Evolutionary conservation across 805 yeast species (phyloP).

Genomic region (Monosporozyma siamensis): DNA sequence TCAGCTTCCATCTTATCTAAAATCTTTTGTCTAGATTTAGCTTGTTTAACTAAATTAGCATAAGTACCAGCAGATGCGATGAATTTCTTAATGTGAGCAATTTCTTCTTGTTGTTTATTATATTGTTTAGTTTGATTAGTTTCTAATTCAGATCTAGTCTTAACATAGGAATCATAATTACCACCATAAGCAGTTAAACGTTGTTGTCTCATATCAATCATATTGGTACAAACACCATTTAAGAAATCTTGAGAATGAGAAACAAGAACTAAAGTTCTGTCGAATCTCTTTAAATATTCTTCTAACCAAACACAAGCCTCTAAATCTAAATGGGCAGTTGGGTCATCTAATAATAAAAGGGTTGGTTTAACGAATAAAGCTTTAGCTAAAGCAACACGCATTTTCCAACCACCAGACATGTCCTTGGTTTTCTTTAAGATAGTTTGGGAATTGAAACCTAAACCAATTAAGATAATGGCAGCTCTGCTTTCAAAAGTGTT

Average conservation of each 20-base stretch:
- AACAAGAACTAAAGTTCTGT: conserved; percentile 84
- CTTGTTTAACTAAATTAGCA: conserved; percentile 97
- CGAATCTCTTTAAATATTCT: conserved; percentile 91
- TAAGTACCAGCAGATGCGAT: conserved; percentile 99
- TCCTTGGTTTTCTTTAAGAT: conserved; percentile 92
- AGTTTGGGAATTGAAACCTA: conserved; percentile 84
- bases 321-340: conserved; percentile 97
- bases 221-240: conserved; percentile 95
- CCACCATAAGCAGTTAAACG: conserved; percentile 79
- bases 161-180: conserved; percentile 93
- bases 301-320: conserved; percentile 99
- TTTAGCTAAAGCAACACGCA: conserved; percentile 98
- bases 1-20: conserved; percentile 99
- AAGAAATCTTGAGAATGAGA: conserved; percentile 99
- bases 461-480: conserved; percentile 89
- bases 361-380: conserved; percentile 98
- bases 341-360: conserved; percentile 87
- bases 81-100: conserved; percentile 94
- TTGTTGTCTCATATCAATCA: conserved; percentile 94
- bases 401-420: conserved; percentile 99
- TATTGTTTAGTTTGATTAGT: conserved; percentile 98
- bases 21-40: conserved; percentile 98
- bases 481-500: conserved; percentile 94
- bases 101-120: conserved; percentile 96
- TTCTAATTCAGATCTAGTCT: conserved; percentile 90